Percentiles rank a stretch among this genome's conserved stretches.
These are phyloP conservation scores for Botrytis aclada DNA, from an alignment of 2,329 filamentous ascomycete species.

Conservation along the genomic window DNA sequence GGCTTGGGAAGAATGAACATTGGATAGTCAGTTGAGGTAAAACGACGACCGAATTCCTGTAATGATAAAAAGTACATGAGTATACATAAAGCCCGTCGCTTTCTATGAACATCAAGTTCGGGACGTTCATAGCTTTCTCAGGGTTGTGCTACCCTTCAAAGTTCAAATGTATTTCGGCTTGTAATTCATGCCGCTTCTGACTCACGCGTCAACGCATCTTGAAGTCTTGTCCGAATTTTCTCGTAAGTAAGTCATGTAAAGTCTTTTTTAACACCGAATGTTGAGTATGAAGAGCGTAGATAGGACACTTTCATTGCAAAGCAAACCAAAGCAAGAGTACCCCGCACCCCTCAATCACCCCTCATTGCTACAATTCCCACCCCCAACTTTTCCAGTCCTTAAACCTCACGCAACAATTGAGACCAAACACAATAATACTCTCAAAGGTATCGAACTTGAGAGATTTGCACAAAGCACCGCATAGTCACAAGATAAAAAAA, in stretches of 20 bases:
- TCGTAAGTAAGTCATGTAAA: fast-evolving
- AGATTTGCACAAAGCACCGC: neutral
- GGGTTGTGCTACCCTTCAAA: fast-evolving
- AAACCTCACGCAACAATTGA: neutral
- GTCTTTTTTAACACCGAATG: neutral
- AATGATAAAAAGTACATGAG: neutral
- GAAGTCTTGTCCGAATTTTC: no score
- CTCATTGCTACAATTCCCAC: neutral
- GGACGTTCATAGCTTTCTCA: neutral
- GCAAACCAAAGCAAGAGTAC: neutral
- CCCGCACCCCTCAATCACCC: neutral
- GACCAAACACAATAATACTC: neutral
- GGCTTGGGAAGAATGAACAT: neutral
- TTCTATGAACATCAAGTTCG: no score
- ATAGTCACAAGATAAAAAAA: neutral
- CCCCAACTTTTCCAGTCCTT: neutral
- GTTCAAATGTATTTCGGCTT: no score
- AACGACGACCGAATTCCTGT: neutral
- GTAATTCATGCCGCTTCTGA: neutral
- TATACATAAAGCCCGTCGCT: neutral
- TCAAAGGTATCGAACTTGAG: neutral
- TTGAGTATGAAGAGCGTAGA: neutral
- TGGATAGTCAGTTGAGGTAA: no score
- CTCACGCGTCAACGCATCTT: neutral
- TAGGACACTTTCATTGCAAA: neutral